Base-by-base conservation (phyloP, 129 eudicot genomes). In the Ambrosia artemisiifolia region DNA sequence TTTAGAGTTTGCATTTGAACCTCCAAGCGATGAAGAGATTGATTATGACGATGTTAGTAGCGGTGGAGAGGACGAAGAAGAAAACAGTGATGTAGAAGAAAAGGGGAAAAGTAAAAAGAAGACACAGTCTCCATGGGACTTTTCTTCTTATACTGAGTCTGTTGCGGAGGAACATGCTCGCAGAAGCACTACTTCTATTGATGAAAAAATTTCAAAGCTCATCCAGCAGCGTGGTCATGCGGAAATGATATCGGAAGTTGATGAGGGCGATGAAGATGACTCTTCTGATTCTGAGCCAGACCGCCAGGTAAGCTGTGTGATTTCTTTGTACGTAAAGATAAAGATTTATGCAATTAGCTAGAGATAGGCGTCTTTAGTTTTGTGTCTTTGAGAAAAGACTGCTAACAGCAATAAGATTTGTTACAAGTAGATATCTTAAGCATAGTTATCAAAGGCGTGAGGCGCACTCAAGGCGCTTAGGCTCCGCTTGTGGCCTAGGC, bases 121-220 rank as follows among this genome's bases (percentile, higher is more conserved):
- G 44, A 11, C 89, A 12, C 90, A 85, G 42, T 85, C 98, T 16
- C 96, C 96, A 6, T 93, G 98, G 98, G 98, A 93, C 70, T 93
- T 93, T 75, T 87, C 96, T 10, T 64, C 96, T 1, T 93, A 83
- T 74, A 81, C 95, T 0, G 95, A 87, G 49, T 88, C 98, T 4
- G 96, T 81, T 36, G 91, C 93, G 17, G 97, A 90, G 0, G 98
- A 94, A 35, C 98, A 94, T 51, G 79, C 86, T 60, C 91, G 95
- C 32, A 77, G 97, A 4, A 88, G 88, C 67, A 94, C 98, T 33
- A 94, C 98, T 57, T 90, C 98, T 20, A 80, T 94, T 7, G 98
- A 94, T 70, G 65, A 78, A 24, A 94, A 94, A 34, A 94, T 90
- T 32, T 82, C 83, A 11, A 90, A 81, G 69, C 84, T 82, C 30